phyloP scores from a whole-genome alignment of 306 rosid genomes.

The Vachellia pachyceras region DNA sequence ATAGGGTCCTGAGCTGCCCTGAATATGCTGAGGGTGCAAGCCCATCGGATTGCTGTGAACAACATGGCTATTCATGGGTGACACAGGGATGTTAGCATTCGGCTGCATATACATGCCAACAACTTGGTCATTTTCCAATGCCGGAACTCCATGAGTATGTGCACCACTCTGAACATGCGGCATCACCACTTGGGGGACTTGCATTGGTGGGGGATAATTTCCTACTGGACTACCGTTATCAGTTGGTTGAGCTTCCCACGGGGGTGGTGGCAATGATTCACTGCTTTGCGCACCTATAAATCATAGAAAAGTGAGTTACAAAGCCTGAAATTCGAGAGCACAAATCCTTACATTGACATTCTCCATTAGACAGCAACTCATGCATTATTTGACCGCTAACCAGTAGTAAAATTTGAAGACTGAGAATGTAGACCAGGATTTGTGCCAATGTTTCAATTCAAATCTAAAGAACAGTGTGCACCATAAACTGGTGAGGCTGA shows the following conservation, averaged over 20 bases:
- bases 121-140: constrained; percentile 61
- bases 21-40: constrained; percentile 55
- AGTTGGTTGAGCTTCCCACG: constrained; percentile 86
- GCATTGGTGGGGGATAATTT: constrained; percentile 66
- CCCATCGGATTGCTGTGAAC: constrained; percentile 67
- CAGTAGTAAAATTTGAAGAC: neutral
- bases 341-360: constrained; percentile 28
- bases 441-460: constrained; percentile 6
- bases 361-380: constrained; percentile 17
- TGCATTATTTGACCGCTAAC: constrained; percentile 28
- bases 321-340: constrained; percentile 20
- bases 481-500: constrained; percentile 70
- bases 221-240: constrained; percentile 64
- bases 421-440: constrained; percentile 39
- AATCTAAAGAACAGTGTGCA: constrained; percentile 38
- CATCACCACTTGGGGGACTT: constrained; percentile 54
- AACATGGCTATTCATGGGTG: constrained; percentile 63
- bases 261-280: constrained; percentile 92
- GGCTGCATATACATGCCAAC: constrained; percentile 83
- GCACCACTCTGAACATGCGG: constrained; percentile 54
- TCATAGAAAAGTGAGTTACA: constrained; percentile 19
- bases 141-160: constrained; percentile 61
- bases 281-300: constrained; percentile 62
- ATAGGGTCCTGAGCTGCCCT: constrained; percentile 56
- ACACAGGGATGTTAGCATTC: constrained; percentile 54